phyloP scores from a whole-genome alignment of 768 basidiomycete species.

The Boletales sp. region DNA sequence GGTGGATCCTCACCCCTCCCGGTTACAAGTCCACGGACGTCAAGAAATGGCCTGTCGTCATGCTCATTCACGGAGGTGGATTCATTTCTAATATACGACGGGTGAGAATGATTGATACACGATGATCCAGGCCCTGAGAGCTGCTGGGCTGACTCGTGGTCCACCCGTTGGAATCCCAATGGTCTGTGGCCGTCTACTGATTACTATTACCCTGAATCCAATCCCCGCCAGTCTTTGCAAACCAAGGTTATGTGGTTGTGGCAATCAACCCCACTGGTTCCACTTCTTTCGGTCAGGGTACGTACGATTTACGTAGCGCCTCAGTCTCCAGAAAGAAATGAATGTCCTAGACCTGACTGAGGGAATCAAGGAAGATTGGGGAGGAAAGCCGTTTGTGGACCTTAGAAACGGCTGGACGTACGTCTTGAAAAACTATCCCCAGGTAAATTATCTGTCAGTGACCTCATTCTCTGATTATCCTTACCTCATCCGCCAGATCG shows the following conservation, averaged over 20 bases:
- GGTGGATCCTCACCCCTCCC: constrained; percentile 78
- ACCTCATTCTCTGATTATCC: not conserved
- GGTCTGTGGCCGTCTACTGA: constrained; percentile 34
- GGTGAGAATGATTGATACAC: not conserved
- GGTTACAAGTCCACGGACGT: constrained; percentile 64
- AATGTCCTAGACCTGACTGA: constrained; percentile 64
- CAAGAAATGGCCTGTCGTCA: constrained; percentile 75
- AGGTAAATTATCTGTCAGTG: constrained; percentile 39
- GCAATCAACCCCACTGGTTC: constrained; percentile 93
- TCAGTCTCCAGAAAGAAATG: not conserved
- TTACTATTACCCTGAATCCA: not conserved
- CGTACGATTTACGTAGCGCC: not conserved
- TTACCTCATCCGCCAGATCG: constrained; percentile 43
- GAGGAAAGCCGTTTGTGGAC: constrained; percentile 81
- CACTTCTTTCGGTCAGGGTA: constrained; percentile 89
- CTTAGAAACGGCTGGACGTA: constrained; percentile 73
- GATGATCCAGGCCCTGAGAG: constrained; percentile 58
- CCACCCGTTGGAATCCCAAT: constrained; percentile 89
- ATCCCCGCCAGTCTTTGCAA: constrained; percentile 60
- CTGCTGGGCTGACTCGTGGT: constrained; percentile 92
- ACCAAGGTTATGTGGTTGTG: constrained; percentile 86
- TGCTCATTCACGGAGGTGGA: constrained; percentile 78
- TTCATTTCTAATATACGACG: not conserved
- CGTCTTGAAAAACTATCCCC: constrained; percentile 61
- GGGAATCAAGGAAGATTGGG: constrained; percentile 78